Evolutionary conservation across 2,329 filamentous ascomycete genomes (phyloP).

Genomic region (Aspergillus clavatus): DNA sequence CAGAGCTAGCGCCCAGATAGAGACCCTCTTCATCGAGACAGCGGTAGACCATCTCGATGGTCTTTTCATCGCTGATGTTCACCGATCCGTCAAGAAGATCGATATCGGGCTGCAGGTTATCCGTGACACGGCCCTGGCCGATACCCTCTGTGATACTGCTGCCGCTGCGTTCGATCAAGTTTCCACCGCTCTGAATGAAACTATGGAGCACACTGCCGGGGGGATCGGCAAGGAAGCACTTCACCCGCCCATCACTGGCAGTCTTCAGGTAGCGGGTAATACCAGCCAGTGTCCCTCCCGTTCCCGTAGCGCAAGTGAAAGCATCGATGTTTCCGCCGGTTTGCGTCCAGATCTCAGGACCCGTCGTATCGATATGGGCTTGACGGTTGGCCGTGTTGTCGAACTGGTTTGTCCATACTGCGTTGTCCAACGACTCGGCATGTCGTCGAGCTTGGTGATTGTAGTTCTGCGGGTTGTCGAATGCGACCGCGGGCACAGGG

Average conservation of each 20-base stretch:
- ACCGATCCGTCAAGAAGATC: conserved; percentile 78
- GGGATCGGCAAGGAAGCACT: conserved; percentile 87
- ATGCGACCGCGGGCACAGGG: conserved; percentile 91
- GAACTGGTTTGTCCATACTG: conserved; percentile 99
- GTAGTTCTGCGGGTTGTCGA: conserved; percentile 94
- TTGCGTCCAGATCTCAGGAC: conserved; percentile 95
- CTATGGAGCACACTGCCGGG: conserved; percentile 90
- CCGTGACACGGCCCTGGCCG: conserved; percentile 92
- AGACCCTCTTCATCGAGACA: conserved; percentile 94
- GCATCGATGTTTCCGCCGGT: conserved; percentile 81
- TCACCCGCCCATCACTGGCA: conserved; percentile 69
- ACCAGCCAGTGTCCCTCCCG: conserved; percentile 84
- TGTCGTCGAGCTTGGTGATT: conserved; percentile 92
- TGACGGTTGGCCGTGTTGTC: conserved; percentile 92
- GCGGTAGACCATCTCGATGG: conserved; percentile 94
- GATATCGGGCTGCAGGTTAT: conserved; percentile 84
- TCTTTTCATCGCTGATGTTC: conserved; percentile 85
- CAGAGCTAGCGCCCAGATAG: conserved; percentile 89
- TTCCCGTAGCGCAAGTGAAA: conserved; percentile 93
- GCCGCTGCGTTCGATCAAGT: conserved; percentile 73
- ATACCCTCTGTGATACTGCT: conserved; percentile 96
- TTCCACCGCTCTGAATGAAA: conserved; percentile 81
- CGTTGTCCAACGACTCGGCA: conserved; percentile 78
- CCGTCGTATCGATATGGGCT: conserved; percentile 94
- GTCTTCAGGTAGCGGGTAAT: conserved; percentile 86